These are phyloP conservation scores for Tricholoma furcatifolium DNA, from an alignment of 768 basidiomycete genomes.

Conservation along the genomic window DNA sequence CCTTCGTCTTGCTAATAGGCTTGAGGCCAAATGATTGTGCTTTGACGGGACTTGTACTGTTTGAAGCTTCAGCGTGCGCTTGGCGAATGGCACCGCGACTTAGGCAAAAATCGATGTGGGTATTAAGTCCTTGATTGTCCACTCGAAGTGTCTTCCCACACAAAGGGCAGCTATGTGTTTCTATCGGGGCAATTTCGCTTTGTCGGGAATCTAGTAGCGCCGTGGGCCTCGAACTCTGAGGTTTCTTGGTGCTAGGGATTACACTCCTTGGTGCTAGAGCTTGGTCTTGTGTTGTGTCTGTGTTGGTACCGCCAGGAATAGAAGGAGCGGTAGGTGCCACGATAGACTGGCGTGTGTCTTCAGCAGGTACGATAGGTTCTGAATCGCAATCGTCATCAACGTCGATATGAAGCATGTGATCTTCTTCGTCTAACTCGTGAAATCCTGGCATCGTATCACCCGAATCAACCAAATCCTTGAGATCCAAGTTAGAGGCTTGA, in stretches of 20 bases:
- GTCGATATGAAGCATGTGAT: conserved; percentile 21
- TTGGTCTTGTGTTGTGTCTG: not conserved
- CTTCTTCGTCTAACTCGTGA: conserved; percentile 49
- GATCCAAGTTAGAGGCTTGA: conserved; percentile 16
- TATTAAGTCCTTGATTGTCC: conserved; percentile 78
- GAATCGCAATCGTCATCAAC: conserved; percentile 19
- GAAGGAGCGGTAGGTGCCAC: conserved; percentile 20
- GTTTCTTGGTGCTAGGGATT: not conserved
- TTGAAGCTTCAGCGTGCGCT: conserved; percentile 49
- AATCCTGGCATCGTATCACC: conserved; percentile 53
- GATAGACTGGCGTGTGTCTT: conserved; percentile 1
- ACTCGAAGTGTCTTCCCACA: conserved; percentile 60
- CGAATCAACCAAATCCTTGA: conserved; percentile 14
- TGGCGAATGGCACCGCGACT: conserved; percentile 75
- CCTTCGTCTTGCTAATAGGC: conserved; percentile 10
- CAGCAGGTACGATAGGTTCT: conserved; percentile 15
- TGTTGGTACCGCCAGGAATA: not conserved
- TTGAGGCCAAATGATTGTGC: conserved; percentile 1
- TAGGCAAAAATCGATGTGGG: conserved; percentile 88
- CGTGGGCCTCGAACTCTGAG: not conserved
- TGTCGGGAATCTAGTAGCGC: not conserved
- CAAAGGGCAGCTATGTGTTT: conserved; percentile 66
- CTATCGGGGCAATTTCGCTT: not conserved
- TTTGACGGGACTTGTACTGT: conserved; percentile 13
- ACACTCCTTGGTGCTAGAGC: not conserved